Conservation (phyloP, 73 alveolate genomes). For the Effrenium voratum region DNA sequence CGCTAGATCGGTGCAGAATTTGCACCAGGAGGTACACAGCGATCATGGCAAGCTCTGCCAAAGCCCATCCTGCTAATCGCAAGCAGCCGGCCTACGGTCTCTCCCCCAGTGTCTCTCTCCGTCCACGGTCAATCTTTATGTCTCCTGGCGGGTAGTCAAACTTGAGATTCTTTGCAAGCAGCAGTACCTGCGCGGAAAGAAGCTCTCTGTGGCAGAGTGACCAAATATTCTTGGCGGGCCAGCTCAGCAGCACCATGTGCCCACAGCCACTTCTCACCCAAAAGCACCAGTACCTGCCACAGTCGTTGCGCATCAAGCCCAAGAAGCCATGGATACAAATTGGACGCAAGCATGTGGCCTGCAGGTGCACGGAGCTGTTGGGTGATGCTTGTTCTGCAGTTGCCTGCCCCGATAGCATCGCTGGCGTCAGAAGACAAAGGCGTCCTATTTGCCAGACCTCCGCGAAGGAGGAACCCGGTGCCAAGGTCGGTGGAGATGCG, state of each 20-base stretch:
- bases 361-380: conserved; percentile 6
- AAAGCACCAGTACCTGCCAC: conserved; percentile 33
- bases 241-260: conserved; percentile 40
- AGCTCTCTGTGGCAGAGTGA: neutral
- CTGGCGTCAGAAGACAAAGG: neutral
- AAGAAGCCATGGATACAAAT: no score
- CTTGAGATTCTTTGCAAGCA: conserved; percentile 25
- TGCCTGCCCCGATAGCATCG: neutral
- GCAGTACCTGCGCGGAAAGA: conserved; percentile 2
- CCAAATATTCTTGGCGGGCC: neutral
- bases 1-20: conserved; percentile 7
- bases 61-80: conserved; percentile 31
- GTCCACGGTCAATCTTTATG: neutral
- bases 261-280: conserved; percentile 58
- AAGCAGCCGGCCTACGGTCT: neutral
- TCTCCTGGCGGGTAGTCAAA: conserved; percentile 68
- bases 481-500: conserved; percentile 36
- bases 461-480: neutral
- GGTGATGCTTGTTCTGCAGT: neutral
- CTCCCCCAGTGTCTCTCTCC: neutral
- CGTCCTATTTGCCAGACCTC: neutral
- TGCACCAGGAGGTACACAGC: neutral
- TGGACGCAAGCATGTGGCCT: neutral
- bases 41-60: conserved; percentile 40
- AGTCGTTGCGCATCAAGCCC: no score